Evolutionary conservation across 2,329 filamentous ascomycete species (phyloP).

Genomic region (Paraphaeosphaeria sporulosa): DNA sequence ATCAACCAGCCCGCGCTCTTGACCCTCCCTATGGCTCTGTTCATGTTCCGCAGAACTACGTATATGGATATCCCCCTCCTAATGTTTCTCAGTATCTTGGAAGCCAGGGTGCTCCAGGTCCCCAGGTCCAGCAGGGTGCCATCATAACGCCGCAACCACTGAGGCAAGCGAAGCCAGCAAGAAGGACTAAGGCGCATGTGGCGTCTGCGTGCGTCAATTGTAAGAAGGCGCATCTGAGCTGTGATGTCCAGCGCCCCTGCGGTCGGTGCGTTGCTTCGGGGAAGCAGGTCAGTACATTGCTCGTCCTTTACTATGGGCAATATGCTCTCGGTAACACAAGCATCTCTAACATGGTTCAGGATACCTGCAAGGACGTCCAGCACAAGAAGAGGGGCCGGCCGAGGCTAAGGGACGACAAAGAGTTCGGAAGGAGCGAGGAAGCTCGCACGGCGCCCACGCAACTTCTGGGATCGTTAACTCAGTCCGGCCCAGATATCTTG

Average conservation of each 20-base stretch:
- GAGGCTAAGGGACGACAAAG: conserved; percentile 69
- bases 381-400: conserved; percentile 86
- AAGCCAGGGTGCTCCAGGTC: conserved; percentile 34
- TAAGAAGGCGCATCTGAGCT: conserved; percentile 79
- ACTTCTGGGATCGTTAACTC: conserved; percentile 31
- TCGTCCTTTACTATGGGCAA: background rate
- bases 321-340: conserved; percentile 13
- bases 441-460: conserved; percentile 36
- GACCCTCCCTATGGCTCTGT: conserved; percentile 36
- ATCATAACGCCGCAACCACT: conserved; percentile 42
- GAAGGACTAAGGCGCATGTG: conserved; percentile 76
- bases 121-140: conserved; percentile 41
- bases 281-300: conserved; percentile 63
- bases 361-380: conserved; percentile 81
- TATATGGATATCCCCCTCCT: conserved; percentile 37
- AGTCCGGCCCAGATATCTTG: conserved; percentile 28
- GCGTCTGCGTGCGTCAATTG: conserved; percentile 86
- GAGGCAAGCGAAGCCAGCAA: conserved; percentile 44
- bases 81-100: conserved; percentile 36
- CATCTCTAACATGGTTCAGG: conserved; percentile 54
- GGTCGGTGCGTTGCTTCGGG: conserved; percentile 79
- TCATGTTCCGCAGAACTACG: conserved; percentile 36
- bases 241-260: conserved; percentile 75
- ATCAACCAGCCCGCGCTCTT: conserved; percentile 33
- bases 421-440: conserved; percentile 42